phyloP scores from a whole-genome alignment of 2,329 filamentous ascomycete genomes.

The Alternaria sp. region DNA sequence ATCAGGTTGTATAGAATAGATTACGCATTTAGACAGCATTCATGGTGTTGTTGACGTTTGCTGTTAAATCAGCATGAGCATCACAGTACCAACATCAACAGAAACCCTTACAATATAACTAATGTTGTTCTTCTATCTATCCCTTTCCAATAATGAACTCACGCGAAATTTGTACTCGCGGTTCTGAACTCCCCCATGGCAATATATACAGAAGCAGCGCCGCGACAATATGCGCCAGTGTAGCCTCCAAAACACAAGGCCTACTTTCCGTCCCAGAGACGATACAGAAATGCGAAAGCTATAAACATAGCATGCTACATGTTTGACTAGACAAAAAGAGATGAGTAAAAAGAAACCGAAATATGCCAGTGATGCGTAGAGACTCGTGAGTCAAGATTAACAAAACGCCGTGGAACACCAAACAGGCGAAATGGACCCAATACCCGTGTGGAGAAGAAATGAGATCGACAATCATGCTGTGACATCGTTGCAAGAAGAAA shows the following conservation, averaged over 20 bases:
- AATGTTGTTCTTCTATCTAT: conserved; percentile 9
- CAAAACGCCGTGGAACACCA: conserved; percentile 13
- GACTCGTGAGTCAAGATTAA: conserved; percentile 7
- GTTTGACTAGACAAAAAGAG: conserved; percentile 9
- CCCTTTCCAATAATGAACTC: conserved; percentile 6
- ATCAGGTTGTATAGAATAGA: neutral
- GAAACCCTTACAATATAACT: neutral
- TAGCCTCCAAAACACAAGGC: conserved; percentile 4
- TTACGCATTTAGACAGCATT: neutral
- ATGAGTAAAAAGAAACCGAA: conserved; percentile 7
- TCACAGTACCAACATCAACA: neutral
- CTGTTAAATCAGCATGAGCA: neutral
- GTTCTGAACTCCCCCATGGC: conserved; percentile 5
- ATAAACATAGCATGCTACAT: conserved; percentile 8
- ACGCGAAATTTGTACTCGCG: conserved; percentile 8
- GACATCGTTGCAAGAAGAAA: neutral
- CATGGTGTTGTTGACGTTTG: neutral
- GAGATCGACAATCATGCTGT: neutral
- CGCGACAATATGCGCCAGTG: conserved; percentile 5
- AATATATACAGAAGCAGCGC: conserved; percentile 10
- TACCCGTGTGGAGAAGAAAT: neutral
- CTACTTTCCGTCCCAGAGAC: conserved; percentile 5
- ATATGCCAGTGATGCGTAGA: conserved; percentile 16
- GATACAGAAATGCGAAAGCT: neutral
- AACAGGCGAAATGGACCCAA: conserved; percentile 4